phyloP scores from a whole-genome alignment of 805 yeast genomes.

The Kodamaea kaohsiungensis region DNA sequence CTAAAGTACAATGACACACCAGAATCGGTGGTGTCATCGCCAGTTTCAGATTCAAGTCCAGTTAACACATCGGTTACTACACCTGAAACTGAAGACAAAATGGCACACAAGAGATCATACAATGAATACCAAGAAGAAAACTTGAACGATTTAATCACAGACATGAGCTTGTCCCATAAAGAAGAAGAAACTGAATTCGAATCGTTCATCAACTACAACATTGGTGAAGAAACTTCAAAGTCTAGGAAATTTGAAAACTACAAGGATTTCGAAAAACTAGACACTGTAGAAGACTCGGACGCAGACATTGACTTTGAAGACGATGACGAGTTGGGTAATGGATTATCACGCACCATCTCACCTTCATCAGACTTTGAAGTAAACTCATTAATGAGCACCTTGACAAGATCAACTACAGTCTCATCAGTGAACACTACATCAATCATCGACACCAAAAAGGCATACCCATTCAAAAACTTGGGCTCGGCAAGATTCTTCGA shows the following conservation, averaged over 20 bases:
- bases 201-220: slow-evolving; percentile 27
- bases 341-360: slow-evolving; percentile 39
- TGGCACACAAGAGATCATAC: slow-evolving; percentile 20
- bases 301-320: slow-evolving; percentile 28
- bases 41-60: not conserved
- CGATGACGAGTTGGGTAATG: slow-evolving; percentile 23
- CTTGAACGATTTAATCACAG: slow-evolving; percentile 29
- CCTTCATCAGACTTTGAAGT: slow-evolving; percentile 34
- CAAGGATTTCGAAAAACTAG: slow-evolving; percentile 17
- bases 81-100: not conserved
- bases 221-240: slow-evolving; percentile 12
- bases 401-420: slow-evolving; percentile 45
- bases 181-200: slow-evolving; percentile 17
- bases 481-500: slow-evolving; percentile 28
- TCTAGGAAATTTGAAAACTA: slow-evolving; percentile 12
- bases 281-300: slow-evolving; percentile 18
- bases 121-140: slow-evolving; percentile 21
- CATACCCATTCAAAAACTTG: slow-evolving; percentile 15
- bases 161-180: slow-evolving; percentile 26
- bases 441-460: slow-evolving; percentile 11
- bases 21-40: not conserved
- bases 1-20: slow-evolving; percentile 14
- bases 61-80: not conserved
- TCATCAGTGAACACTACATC: slow-evolving; percentile 18
- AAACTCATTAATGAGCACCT: slow-evolving; percentile 38